Percentiles rank a stretch among this genome's conserved stretches.
Conservation (phyloP, 495 filamentous ascomycete species). For the Trypethelium eluteriae region DNA sequence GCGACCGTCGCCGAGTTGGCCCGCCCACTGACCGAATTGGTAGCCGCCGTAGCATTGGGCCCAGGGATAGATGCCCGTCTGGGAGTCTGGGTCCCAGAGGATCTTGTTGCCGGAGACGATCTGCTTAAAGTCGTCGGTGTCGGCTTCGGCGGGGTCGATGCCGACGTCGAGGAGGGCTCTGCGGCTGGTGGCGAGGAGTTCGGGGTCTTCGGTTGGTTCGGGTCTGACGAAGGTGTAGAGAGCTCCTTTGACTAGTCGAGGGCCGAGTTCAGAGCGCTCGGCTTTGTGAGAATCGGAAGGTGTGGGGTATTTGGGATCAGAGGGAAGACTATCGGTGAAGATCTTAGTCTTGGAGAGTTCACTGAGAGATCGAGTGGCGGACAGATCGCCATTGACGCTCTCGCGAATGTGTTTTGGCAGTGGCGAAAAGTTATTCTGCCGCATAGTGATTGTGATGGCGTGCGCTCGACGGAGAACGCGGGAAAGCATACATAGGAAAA, state of each 20-base stretch:
- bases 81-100: slow-evolving; percentile 38
- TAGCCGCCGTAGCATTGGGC: slow-evolving; percentile 94
- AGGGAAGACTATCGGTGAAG: slow-evolving; percentile 71
- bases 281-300: slow-evolving; percentile 72
- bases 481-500: neutral
- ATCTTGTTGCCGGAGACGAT: slow-evolving; percentile 75
- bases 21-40: slow-evolving; percentile 74
- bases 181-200: slow-evolving; percentile 71
- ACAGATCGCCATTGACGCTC: neutral
- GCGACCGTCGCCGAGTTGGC: slow-evolving; percentile 89
- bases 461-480: neutral
- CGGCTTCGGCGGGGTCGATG: slow-evolving; percentile 55
- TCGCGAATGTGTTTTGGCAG: neutral
- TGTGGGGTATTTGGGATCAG: slow-evolving; percentile 73
- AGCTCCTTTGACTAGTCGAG: slow-evolving; percentile 76
- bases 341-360: slow-evolving; percentile 78
- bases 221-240: slow-evolving; percentile 88
- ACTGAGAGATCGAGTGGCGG: slow-evolving; percentile 6
- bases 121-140: slow-evolving; percentile 65
- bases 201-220: slow-evolving; percentile 56
- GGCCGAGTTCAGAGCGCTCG: slow-evolving; percentile 64
- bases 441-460: neutral
- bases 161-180: slow-evolving; percentile 73
- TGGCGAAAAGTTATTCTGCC: neutral
- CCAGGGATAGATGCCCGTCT: slow-evolving; percentile 78